Base-by-base conservation (phyloP, 2,329 filamentous ascomycete species). In the Colletotrichum zoysiae region DNA sequence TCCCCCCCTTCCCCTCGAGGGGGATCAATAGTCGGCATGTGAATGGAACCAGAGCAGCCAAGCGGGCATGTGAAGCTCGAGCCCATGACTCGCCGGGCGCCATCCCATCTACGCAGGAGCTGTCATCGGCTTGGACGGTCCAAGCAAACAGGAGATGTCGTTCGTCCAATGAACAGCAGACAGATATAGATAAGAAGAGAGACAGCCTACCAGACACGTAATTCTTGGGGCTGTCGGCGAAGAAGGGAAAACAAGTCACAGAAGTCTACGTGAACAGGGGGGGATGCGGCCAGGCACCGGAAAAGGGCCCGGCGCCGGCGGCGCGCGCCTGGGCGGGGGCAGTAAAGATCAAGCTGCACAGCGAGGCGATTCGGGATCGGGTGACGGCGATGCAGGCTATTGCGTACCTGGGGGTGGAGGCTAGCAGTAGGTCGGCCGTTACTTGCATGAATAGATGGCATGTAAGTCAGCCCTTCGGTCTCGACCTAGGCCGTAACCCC, bases 151-250 rank as follows among this genome's bases (percentile, higher is more conserved):
- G 53, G 38, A 69, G 6, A 30, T 30, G 14, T 51, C 59, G 59
- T 69, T 69, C 65, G 46, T 71, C 65, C 69, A 69, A 69, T 71
- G 30, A 23, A 30, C 59, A 16, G 18, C 35, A 26, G 38, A 46
- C 55, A 55, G 30, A 56, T 64, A 55, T 5, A 30, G 30, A 30
- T 30, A 30, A 30, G 30, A 30, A 30, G 55, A 38, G 20, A 40
- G 23, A 7, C 9, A 23, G 9, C 20, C 23, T 48, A 23, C 44
- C 65, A 69, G 55, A 59, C 50, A 67, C 68, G n/a, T 8, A 58
- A 63, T 63, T 26, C 30, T 30, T 51, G 20, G 38, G 4, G n/a
- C 14, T 12, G 44, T 55, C 30, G n/a, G 53, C 38, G 55, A 55
- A 53, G 59, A 48, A 46, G 8, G 44, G 35, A 61, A 26, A 38